Evolutionary conservation across 2,329 filamentous ascomycete genomes (phyloP).

Genomic region (Colletotrichum camelliae): DNA sequence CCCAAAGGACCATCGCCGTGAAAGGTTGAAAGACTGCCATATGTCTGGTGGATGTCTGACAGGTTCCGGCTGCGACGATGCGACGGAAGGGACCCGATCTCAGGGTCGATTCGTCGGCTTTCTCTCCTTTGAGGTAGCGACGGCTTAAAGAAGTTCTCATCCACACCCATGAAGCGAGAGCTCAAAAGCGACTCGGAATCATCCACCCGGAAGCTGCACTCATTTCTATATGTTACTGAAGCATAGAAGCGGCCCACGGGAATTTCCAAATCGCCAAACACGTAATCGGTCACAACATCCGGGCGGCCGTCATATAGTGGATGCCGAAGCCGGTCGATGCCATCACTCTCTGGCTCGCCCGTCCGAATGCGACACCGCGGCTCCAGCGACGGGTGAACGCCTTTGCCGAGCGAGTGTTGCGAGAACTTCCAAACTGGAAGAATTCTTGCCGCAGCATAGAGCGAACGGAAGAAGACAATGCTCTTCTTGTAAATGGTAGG

Average conservation of each 20-base stretch:
- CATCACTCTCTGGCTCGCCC: conserved; percentile 58
- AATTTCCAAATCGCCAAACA: conserved; percentile 84
- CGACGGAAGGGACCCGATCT: conserved; percentile 79
- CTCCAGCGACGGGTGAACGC: conserved; percentile 69
- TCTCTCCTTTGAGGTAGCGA: conserved; percentile 67
- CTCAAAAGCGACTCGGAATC: conserved; percentile 90
- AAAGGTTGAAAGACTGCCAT: conserved; percentile 89
- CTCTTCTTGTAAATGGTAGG: conserved; percentile 97
- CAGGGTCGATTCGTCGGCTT: conserved; percentile 42
- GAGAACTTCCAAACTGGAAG: conserved; percentile 87
- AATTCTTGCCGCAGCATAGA: conserved; percentile 83
- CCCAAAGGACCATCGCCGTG: conserved; percentile 79
- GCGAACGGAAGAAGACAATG: conserved; percentile 89
- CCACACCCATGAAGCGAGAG: conserved; percentile 90
- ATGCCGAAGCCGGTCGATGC: conserved; percentile 72
- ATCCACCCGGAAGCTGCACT: conserved; percentile 90
- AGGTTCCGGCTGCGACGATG: conserved; percentile 53
- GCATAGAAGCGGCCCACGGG: conserved; percentile 85
- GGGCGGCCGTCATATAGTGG: conserved; percentile 69
- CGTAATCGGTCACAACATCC: conserved; percentile 75
- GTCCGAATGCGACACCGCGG: conserved; percentile 82
- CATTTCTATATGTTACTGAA: conserved; percentile 82
- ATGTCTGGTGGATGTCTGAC: conserved; percentile 76
- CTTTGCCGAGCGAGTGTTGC: conserved; percentile 74
- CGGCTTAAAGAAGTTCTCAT: conserved; percentile 86